Base-by-base conservation (phyloP, 2,329 filamentous ascomycete species). In the Arthrobotrys iridis region DNA sequence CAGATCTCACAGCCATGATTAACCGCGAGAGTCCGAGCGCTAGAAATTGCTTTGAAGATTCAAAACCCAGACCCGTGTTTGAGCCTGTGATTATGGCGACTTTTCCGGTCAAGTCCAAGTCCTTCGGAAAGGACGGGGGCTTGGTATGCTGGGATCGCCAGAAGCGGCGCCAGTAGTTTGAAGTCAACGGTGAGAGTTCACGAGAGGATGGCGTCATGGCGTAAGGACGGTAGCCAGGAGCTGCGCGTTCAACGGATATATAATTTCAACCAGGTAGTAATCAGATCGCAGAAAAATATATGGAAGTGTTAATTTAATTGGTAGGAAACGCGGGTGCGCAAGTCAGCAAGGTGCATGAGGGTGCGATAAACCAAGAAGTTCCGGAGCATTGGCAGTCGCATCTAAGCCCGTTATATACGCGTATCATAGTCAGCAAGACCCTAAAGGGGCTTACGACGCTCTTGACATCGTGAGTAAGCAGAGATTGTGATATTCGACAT, bases 11-110 rank as follows among this genome's bases (percentile, higher is more conserved):
- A 3, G 82, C 84, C 2, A 87, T 79, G 66, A 87, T 83, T 7
- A 87, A 79, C 20, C 81, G 82, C 1, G 82, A 82, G 10, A 86
- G 80, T 0, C 80, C 79, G 6, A 83, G 77, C 0, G 78, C 76
- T 1, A 84, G 80, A 24, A 87, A 80, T 41, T 84, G 83, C 0
- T 80, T 78, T 11, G 82, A 80, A 0, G 83, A 79, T 70, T 85
- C 83, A n/a, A 85, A 81, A 0, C 86, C 86, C 0, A 88, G 80
- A 0, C 86, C 86, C 0, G 78, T 80, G 71, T 86, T 87, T 18
- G 82, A 80, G 0, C 86, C 86, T 0, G 85, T 86, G 11, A 87
- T 80, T 41, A 87, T 84, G 50, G 83, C 83, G 0, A 82, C 57
- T 18, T 76, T 58, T 4, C 64, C 64, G 4, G 30, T 30, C 10